Evolutionary conservation across 2,329 filamentous ascomycete genomes (phyloP), one percentile per base, ranked within the genome.

Genomic region (Alternaria sp.): DNA sequence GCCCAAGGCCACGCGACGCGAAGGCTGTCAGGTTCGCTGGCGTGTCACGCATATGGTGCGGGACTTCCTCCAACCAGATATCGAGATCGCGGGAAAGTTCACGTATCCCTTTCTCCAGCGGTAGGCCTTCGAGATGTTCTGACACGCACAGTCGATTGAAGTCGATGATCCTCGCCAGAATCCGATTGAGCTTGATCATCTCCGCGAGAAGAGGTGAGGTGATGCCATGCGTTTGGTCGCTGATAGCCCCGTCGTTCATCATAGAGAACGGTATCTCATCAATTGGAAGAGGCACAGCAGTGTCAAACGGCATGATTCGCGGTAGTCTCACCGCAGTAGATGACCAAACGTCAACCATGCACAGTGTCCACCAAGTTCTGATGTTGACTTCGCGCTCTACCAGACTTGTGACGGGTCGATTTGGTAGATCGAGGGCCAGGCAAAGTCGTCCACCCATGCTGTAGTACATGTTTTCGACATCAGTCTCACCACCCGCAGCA

Each of bases 341-440:
- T 8, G 70, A 73, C 70, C 70, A 73, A 13, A 73, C 70, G 47
- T 73, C 70, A 4, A 73, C 66, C 70, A 73, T 73, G n/a, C 67
- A 70, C 13, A 73, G 51, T 13, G 69, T 66, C 69, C 69, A 73
- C 70, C 70, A 73, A 30, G 65, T 69, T 63, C 70, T 67, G 45
- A 71, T 71, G 19, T 73, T 73, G 12, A 70, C 59, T 56, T 73
- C 70, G 32, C 69, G 68, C 44, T 73, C 70, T 12, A 73, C 49
- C 12, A 69, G 58, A 52, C 65, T 71, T 10, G 59, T 46, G 30
- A 71, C 69, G 15, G 67, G 69, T 3, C 62, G 65, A 59, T 67
- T 73, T 6, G 69, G 64, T 23, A 73, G 28, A 58, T 73, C 70
- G 12, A 73, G 65, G 10, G 62, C 65, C 28, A 73, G 52, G 23